Evolutionary conservation across 495 filamentous ascomycete genomes (phyloP).

Genomic region (Venustampulla echinocandica): DNA sequence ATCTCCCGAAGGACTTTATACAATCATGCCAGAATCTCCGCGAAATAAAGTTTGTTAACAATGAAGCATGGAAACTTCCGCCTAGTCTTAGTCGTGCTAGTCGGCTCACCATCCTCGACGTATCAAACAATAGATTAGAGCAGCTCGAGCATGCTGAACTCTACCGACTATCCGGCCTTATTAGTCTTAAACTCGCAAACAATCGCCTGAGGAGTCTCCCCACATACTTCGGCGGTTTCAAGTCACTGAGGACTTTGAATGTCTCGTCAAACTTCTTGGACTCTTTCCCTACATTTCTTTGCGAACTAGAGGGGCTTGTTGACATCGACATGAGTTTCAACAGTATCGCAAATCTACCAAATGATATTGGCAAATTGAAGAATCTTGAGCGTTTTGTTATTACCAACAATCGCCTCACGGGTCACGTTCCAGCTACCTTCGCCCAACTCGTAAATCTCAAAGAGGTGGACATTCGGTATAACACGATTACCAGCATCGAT

Average conservation of each 20-base stretch:
- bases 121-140: constrained; percentile 89
- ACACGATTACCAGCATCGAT: constrained; percentile 77
- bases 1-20: constrained; percentile 94
- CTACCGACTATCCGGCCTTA: constrained; percentile 57
- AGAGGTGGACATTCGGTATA: constrained; percentile 91
- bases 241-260: constrained; percentile 69
- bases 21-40: constrained; percentile 83
- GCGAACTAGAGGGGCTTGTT: constrained; percentile 70
- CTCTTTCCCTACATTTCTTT: constrained; percentile 75
- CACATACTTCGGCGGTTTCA: constrained; percentile 69
- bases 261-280: constrained; percentile 87
- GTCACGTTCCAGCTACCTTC: constrained; percentile 62
- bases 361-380: constrained; percentile 65
- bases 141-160: constrained; percentile 78
- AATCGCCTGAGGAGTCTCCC: constrained; percentile 76
- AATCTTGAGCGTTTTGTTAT: constrained; percentile 84
- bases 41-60: constrained; percentile 89
- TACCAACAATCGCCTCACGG: constrained; percentile 83
- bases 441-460: constrained; percentile 64
- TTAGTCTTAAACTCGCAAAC: constrained; percentile 88
- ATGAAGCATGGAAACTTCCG: constrained; percentile 83
- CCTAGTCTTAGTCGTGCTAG: constrained; percentile 74
- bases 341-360: constrained; percentile 63
- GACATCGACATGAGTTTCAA: constrained; percentile 99
- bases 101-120: constrained; percentile 77